A percentile compares a stretch with the other conserved stretches of the same genome.
Conservation (phyloP, 768 basidiomycete genomes). For the Termitomyces sp. region DNA sequence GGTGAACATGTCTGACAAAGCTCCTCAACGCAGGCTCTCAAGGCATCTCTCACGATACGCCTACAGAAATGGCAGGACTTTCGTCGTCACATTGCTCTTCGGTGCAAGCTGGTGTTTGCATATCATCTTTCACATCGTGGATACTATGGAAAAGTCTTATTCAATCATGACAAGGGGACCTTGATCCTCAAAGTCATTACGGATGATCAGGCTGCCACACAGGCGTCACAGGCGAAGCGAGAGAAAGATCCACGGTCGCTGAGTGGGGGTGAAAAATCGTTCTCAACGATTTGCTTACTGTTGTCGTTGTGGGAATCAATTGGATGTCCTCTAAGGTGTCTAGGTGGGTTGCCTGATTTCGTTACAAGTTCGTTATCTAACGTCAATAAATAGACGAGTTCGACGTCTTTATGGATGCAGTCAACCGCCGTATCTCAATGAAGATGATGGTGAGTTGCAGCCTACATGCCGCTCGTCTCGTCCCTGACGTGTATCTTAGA, state of each 20-base stretch:
- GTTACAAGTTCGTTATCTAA: background rate
- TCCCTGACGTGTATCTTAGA: conserved; percentile 35
- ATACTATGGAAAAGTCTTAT: conserved; percentile 84
- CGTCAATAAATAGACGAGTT: conserved; percentile 68
- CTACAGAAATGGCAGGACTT: conserved; percentile 81
- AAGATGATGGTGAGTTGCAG: conserved; percentile 78
- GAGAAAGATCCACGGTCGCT: conserved; percentile 85
- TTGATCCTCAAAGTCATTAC: conserved; percentile 78
- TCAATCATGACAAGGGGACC: conserved; percentile 68
- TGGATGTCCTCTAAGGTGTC: conserved; percentile 88
- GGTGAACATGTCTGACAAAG: background rate
- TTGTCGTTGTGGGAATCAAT: conserved; percentile 97
- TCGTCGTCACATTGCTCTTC: conserved; percentile 81
- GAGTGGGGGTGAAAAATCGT: conserved; percentile 95
- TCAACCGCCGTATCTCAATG: conserved; percentile 89
- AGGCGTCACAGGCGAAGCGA: conserved; percentile 52
- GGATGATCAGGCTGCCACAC: conserved; percentile 67
- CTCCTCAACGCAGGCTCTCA: conserved; percentile 48
- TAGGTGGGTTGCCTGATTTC: conserved; percentile 45
- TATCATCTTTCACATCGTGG: conserved; percentile 81
- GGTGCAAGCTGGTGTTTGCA: conserved; percentile 79
- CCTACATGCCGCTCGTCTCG: background rate
- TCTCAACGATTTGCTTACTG: conserved; percentile 90
- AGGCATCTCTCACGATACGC: conserved; percentile 59
- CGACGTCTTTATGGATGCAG: conserved; percentile 97